Percentiles rank a stretch among this genome's conserved stretches.
Evolutionary conservation across 2,329 filamentous ascomycete genomes (phyloP).

Genomic region (Phialophora tarda): DNA sequence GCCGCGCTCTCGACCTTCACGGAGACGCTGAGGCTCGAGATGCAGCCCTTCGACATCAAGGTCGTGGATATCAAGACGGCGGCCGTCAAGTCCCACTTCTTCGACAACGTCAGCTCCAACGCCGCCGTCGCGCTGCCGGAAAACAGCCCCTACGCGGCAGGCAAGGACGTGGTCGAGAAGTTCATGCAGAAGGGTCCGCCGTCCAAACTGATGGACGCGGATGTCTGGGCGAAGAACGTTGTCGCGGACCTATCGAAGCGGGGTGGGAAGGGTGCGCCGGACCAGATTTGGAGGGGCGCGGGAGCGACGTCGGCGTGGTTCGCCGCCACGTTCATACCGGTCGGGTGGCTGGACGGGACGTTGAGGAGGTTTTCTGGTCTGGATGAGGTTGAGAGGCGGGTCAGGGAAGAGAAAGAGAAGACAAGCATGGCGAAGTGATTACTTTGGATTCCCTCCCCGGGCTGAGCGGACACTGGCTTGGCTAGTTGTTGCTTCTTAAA

Average conservation of each 20-base stretch:
- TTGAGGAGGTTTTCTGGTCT: conserved; percentile 20
- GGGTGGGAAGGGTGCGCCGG: conserved; percentile 36
- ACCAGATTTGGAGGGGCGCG: conserved; percentile 28
- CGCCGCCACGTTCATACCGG: conserved; percentile 6
- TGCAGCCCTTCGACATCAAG: conserved; percentile 43
- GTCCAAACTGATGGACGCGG: conserved; percentile 41
- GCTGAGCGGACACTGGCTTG: too few species aligned
- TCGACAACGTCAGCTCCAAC: conserved; percentile 42
- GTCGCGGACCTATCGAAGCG: conserved; percentile 61
- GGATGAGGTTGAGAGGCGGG: conserved; percentile 17
- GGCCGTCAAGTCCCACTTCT: conserved; percentile 44
- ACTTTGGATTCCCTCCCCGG: not conserved
- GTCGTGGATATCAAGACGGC: conserved; percentile 42
- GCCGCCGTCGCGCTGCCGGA: conserved; percentile 53
- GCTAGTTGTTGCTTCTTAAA: too few species aligned
- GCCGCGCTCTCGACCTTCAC: conserved; percentile 63
- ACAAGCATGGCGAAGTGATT: not conserved
- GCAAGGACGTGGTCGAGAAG: conserved; percentile 49
- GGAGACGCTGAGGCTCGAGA: conserved; percentile 52
- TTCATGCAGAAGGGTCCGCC: conserved; percentile 12
- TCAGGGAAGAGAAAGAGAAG: conserved; percentile 6
- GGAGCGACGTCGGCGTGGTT: conserved; percentile 20
- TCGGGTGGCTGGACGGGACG: conserved; percentile 15
- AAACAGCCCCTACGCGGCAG: conserved; percentile 58
- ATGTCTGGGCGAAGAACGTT: conserved; percentile 61